Evolutionary conservation across 1,284 basidiomycete genomes (phyloP).

Genomic region (Gomphus bonarii): DNA sequence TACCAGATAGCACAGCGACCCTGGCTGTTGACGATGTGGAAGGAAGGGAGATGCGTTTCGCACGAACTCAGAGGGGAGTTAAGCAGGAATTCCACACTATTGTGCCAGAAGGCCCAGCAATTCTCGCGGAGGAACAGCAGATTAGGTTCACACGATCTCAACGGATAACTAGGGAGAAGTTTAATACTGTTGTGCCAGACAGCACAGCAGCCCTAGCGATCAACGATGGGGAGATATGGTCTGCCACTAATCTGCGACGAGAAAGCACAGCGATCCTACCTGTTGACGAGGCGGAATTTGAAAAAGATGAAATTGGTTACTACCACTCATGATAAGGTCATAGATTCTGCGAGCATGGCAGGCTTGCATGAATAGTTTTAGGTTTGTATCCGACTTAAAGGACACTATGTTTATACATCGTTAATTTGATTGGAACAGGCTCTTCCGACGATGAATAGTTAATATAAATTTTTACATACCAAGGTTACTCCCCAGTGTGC

Average conservation of each 20-base stretch:
- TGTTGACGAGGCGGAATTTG: too few species aligned
- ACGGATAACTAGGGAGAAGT: too few species aligned
- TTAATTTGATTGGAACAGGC: not conserved
- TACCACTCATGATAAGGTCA: too few species aligned
- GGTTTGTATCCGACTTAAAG: not conserved
- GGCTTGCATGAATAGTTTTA: not conserved
- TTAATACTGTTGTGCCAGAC: too few species aligned
- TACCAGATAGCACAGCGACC: not conserved
- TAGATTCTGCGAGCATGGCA: not conserved
- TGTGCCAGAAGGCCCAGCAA: too few species aligned
- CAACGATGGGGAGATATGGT: too few species aligned
- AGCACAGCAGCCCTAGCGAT: too few species aligned
- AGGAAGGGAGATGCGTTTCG: not conserved
- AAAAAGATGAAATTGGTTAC: too few species aligned
- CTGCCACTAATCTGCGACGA: too few species aligned
- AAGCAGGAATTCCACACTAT: not conserved
- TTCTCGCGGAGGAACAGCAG: too few species aligned
- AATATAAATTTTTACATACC: not conserved
- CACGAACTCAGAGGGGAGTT: not conserved
- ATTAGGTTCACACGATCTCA: too few species aligned
- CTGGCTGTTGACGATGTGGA: not conserved
- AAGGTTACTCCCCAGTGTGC: not conserved
- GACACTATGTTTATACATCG: not conserved
- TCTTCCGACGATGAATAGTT: not conserved
- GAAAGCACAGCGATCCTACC: too few species aligned